Evolutionary conservation across 306 rosid genomes (phyloP), one percentile per base, ranked within the genome.

Genomic region (Betula pendula): DNA sequence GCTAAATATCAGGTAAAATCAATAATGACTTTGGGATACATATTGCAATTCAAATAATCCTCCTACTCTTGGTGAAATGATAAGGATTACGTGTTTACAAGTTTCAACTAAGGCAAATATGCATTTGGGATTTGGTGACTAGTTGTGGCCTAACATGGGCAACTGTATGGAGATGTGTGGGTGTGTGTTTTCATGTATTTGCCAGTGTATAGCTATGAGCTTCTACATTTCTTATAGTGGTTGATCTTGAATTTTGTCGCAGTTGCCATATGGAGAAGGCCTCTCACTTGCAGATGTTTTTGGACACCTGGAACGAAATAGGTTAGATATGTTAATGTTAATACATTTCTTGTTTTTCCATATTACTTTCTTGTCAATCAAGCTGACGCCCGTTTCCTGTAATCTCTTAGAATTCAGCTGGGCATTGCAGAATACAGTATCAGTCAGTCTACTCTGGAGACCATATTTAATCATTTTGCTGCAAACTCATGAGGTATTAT

Each of bases 341-440:
- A 47, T 74, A 43, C 63, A n/a, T 51, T 67, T 24, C 75, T n/a
- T 65, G 16, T 56, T 50, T 72, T 75, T 65, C 50, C 50, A 2
- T 58, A 65, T 52, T 67, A 80, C 25, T n/a, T 43, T 6, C 63
- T 78, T 33, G 66, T 66, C 67, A 31, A 53, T 70, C 38, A 8
- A 70, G 53, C 62, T 51, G 25, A 72, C 66, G 71, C 77, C 76
- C 80, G 55, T 80, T 73, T 78, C 71, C 31, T 77, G 43, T 43
- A 40, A 45, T 77, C 70, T 73, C 52, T 73, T 52, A 94, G 98
- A 81, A 74, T 70, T 50, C 74, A 66, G 73, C 88, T 92, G 56
- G 97, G 90, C 75, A 84, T 94, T 73, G 95, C 97, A 2, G 98
- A 94, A 79, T 94, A 94, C 87, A 94, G 98, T 82, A 81, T 94